phyloP scores from a whole-genome alignment of 495 filamentous ascomycete species.

The Aspergillus coremiiformis region DNA sequence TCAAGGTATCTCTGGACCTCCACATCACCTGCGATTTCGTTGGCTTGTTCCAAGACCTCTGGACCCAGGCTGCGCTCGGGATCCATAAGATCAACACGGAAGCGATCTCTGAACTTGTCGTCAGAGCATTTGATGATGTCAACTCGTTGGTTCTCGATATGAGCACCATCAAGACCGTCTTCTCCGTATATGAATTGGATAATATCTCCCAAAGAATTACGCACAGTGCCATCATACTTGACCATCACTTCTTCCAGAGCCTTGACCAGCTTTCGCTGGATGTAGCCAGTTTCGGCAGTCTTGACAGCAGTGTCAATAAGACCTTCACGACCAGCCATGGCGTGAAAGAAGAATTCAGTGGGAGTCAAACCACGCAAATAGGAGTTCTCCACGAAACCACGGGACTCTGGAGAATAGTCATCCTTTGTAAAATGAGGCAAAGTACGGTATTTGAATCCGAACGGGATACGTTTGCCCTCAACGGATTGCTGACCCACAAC shows the following conservation, averaged over 20 bases:
- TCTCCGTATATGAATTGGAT: conserved; percentile 98
- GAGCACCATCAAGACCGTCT: conserved; percentile 84
- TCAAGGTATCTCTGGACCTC: conserved; percentile 79
- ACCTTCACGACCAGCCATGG: conserved; percentile 99
- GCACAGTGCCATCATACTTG: conserved; percentile 95
- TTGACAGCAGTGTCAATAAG: conserved; percentile 99
- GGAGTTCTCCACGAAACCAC: conserved; percentile 98
- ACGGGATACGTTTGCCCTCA: conserved; percentile 97
- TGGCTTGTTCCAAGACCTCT: conserved; percentile 75
- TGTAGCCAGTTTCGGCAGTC: conserved; percentile 98
- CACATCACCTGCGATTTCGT: conserved; percentile 79
- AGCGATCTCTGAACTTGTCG: conserved; percentile 65
- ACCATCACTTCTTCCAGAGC: conserved; percentile 96
- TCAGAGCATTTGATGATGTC: conserved; percentile 75
- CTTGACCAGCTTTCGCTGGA: conserved; percentile 96
- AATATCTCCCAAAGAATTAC: conserved; percentile 93
- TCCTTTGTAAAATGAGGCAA: conserved; percentile 98
- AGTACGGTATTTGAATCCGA: conserved; percentile 97
- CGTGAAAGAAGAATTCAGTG: conserved; percentile 98
- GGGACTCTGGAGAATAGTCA: conserved; percentile 92
- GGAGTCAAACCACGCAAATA: conserved; percentile 94
- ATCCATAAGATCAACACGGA: conserved; percentile 94
- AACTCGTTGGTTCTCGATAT: conserved; percentile 85
- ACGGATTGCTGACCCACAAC: conserved; percentile 96
- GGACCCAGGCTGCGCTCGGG: conserved; percentile 52